phyloP scores from a whole-genome alignment of 257 asterid genomes.

The Capsicum baccatum region DNA sequence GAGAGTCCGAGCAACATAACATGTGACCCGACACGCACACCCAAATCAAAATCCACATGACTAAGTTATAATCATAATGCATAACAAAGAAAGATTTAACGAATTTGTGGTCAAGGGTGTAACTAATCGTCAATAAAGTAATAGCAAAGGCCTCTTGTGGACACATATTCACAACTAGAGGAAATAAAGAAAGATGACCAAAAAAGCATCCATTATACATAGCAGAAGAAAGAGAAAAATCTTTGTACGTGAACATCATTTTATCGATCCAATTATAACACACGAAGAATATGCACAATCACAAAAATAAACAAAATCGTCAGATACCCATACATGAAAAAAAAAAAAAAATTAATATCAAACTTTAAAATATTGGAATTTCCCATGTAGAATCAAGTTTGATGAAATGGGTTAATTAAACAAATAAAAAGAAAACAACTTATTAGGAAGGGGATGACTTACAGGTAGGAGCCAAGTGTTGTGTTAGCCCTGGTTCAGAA shows the following conservation, averaged over 20 bases:
- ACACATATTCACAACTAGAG: neutral
- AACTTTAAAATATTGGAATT: no score
- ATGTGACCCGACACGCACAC: no score
- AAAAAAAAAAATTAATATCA: neutral
- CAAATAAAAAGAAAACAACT: neutral
- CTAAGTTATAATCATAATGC: no score
- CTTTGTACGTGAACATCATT: neutral
- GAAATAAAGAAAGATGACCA: constrained; percentile 6
- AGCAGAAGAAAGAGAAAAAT: neutral
- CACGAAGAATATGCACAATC: constrained; percentile 12
- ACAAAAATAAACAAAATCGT: neutral
- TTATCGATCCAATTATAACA: neutral
- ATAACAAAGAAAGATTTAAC: no score
- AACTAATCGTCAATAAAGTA: no score
- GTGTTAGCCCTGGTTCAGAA: constrained; percentile 23
- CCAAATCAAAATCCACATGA: no score
- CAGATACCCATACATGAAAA: neutral
- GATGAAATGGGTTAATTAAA: neutral
- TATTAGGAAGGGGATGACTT: constrained; percentile 32
- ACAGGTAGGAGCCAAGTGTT: constrained; percentile 37
- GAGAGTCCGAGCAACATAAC: no score
- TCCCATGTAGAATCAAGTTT: neutral
- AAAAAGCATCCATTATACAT: neutral
- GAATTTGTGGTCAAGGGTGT: no score
- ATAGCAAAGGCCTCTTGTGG: no score